phyloP scores from a whole-genome alignment of 2,329 filamentous ascomycete species.

The Coniella vitis region DNA sequence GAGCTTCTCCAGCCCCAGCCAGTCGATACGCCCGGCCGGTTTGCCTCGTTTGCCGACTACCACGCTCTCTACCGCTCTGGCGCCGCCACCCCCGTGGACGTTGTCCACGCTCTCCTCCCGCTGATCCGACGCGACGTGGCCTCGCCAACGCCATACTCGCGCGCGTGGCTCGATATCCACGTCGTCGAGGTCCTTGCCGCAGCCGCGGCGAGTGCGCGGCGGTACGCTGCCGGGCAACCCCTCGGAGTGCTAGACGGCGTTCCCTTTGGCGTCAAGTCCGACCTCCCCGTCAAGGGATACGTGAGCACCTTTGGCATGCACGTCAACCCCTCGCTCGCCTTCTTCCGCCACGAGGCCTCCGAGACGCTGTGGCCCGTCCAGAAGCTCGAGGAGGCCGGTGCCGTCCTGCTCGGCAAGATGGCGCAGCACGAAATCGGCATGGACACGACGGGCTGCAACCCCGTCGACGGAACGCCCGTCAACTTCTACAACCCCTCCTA shows the following conservation, averaged over 20 bases:
- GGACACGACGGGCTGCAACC: constrained; percentile 79
- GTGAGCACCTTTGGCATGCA: constrained; percentile 60
- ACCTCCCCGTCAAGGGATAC: constrained; percentile 66
- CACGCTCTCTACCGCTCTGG: constrained; percentile 67
- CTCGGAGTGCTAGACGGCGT: constrained; percentile 72
- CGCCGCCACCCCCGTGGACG: constrained; percentile 62
- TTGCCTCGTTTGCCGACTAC: constrained; percentile 70
- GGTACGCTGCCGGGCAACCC: constrained; percentile 61
- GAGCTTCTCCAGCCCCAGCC: constrained; percentile 36
- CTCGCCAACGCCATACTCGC: constrained; percentile 54
- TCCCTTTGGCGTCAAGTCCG: constrained; percentile 79
- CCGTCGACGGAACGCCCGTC: constrained; percentile 63
- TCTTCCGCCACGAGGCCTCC: constrained; percentile 41
- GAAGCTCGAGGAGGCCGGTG: constrained; percentile 67
- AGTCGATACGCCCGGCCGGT: constrained; percentile 39
- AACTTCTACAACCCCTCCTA: constrained; percentile 73
- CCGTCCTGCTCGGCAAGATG: constrained; percentile 67
- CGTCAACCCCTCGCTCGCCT: constrained; percentile 33
- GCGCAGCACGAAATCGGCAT: constrained; percentile 77
- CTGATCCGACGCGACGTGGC: constrained; percentile 56
- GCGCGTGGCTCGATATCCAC: constrained; percentile 65
- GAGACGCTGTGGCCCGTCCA: constrained; percentile 64
- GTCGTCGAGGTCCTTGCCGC: constrained; percentile 57
- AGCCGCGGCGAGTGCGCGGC: constrained; percentile 64
- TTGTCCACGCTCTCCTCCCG: constrained; percentile 64